phyloP scores from a whole-genome alignment of 768 basidiomycete species.

The Rubroboletus satanas region DNA sequence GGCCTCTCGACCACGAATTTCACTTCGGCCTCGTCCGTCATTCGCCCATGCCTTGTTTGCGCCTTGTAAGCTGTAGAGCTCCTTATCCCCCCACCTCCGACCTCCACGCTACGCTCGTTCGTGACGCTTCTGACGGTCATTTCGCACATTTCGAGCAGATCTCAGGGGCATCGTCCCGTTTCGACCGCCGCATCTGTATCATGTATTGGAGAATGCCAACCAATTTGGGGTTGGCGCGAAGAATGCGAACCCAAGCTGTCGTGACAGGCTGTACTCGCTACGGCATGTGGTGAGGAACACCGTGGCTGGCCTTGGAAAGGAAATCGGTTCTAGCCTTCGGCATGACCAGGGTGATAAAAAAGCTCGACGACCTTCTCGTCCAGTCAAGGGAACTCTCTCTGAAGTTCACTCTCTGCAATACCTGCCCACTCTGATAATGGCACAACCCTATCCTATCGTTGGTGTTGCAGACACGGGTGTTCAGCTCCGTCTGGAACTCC shows the following conservation, averaged over 20 bases:
- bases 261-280: background rate
- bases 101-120: too few species aligned
- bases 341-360: slow-evolving; percentile 1
- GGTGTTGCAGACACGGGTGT: slow-evolving; percentile 1
- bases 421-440: slow-evolving; percentile 3
- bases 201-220: background rate
- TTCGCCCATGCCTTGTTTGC: too few species aligned
- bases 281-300: background rate
- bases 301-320: too few species aligned
- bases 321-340: background rate
- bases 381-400: background rate
- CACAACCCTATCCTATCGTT: slow-evolving; percentile 8
- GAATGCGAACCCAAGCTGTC: background rate
- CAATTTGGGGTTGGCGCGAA: background rate
- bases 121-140: background rate
- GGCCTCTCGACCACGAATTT: too few species aligned
- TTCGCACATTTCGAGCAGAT: background rate
- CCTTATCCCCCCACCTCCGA: too few species aligned
- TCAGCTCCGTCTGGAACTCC: slow-evolving; percentile 16
- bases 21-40: too few species aligned
- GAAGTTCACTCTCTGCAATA: background rate
- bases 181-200: background rate
- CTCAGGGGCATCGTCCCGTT: background rate
- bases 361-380: background rate
- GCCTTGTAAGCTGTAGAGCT: too few species aligned